These are phyloP conservation scores for Monosporascus sp. DNA, from an alignment of 2,329 filamentous ascomycete species.

Conservation along the genomic window DNA sequence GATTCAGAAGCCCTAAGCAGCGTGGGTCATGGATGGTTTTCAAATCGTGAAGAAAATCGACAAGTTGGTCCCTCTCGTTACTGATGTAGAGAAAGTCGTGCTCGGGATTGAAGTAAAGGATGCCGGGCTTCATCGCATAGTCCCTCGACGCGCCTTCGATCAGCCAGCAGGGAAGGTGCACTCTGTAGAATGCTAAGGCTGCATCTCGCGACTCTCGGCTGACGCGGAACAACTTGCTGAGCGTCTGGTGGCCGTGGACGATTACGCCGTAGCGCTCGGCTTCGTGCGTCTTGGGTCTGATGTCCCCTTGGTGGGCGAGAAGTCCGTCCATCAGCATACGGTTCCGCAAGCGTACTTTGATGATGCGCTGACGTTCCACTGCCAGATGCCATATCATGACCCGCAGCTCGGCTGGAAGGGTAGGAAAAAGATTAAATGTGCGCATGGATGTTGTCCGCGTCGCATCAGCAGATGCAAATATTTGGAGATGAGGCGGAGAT, in stretches of 20 bases:
- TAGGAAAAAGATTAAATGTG: not conserved
- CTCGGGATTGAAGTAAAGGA: slow-evolving; percentile 12
- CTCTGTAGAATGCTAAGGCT: slow-evolving; percentile 7
- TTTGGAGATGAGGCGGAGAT: too few species aligned
- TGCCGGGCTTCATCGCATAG: not conserved
- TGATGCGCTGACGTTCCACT: slow-evolving; percentile 5
- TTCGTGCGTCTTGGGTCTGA: not conserved
- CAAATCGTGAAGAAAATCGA: slow-evolving; percentile 8
- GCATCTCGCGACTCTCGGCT: slow-evolving; percentile 6
- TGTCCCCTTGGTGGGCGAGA: not conserved
- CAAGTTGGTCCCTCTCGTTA: not conserved
- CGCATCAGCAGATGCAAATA: too few species aligned
- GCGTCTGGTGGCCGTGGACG: not conserved
- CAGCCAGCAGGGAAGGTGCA: slow-evolving; percentile 7
- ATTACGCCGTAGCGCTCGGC: not conserved
- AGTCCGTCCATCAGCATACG: not conserved
- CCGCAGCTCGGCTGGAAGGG: slow-evolving; percentile 5
- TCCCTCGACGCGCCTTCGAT: not conserved
- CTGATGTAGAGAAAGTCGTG: slow-evolving; percentile 6
- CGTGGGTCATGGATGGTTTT: slow-evolving; percentile 9
- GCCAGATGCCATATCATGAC: slow-evolving; percentile 5
- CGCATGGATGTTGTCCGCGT: too few species aligned
- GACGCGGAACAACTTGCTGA: slow-evolving; percentile 10
- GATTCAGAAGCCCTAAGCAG: slow-evolving; percentile 8
- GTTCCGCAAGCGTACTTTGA: slow-evolving; percentile 1